These are phyloP conservation scores for Globisporangium okanoganense DNA, from an alignment of 352 stramenopile species.

Conservation along the genomic window DNA sequence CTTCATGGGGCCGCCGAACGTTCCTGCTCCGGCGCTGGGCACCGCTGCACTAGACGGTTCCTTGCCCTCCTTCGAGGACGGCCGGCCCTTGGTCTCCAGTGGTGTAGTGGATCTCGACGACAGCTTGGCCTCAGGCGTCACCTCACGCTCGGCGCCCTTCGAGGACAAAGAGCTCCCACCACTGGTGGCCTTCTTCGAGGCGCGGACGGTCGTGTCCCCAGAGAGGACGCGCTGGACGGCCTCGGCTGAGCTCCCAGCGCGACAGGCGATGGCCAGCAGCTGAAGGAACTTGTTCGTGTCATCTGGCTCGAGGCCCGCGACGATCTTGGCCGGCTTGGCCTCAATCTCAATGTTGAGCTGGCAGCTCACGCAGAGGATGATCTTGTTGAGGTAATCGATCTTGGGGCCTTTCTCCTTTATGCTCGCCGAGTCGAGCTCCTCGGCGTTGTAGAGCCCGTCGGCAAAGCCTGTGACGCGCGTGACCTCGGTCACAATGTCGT, in stretches of 20 bases:
- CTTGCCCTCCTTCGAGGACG: constrained; percentile 32
- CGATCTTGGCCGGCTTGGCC: constrained; percentile 82
- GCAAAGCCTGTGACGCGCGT: constrained; percentile 79
- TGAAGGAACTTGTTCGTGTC: constrained; percentile 94
- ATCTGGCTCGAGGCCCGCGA: constrained; percentile 91
- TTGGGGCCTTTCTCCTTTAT: constrained; percentile 95
- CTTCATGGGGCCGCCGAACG: constrained; percentile 58
- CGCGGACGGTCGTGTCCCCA: constrained; percentile 43
- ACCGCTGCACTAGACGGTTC: constrained; percentile 18
- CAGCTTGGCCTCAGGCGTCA: constrained; percentile 47
- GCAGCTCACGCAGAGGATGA: constrained; percentile 87
- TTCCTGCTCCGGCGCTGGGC: constrained; percentile 22
- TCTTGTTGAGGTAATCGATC: constrained; percentile 87
- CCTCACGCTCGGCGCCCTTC: constrained; percentile 34
- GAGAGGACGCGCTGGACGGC: constrained; percentile 71
- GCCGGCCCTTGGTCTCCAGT: constrained; percentile 45
- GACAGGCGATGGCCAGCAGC: constrained; percentile 80
- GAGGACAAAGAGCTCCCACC: not conserved
- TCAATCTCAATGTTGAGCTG: constrained; percentile 87
- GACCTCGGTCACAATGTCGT: constrained; percentile 82
- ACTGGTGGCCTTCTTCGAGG: constrained; percentile 30
- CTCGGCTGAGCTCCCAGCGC: constrained; percentile 53
- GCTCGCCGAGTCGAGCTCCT: constrained; percentile 87
- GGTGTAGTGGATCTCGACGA: constrained; percentile 54
- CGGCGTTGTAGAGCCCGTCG: constrained; percentile 75